These are phyloP conservation scores for Cercospora sp. DNA, from an alignment of 2,329 filamentous ascomycete species.

Conservation along the genomic window DNA sequence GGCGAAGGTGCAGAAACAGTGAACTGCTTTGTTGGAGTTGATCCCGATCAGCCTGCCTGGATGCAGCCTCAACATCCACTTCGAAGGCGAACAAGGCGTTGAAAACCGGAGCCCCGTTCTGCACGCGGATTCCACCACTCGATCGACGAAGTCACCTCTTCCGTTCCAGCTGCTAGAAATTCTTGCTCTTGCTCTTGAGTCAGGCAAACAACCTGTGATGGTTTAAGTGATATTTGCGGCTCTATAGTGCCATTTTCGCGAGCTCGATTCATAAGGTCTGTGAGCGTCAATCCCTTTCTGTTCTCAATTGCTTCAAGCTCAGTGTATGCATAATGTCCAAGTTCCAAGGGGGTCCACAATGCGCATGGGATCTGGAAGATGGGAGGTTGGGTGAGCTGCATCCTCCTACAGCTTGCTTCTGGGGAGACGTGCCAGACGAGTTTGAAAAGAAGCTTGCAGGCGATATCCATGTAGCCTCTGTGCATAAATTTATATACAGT, in stretches of 20 bases:
- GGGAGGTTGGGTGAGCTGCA: neutral
- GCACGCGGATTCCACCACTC: neutral
- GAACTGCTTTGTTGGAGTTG: conserved; percentile 36
- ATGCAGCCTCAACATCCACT: conserved; percentile 23
- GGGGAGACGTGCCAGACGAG: neutral
- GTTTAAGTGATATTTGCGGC: neutral
- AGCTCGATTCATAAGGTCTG: neutral
- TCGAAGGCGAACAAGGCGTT: neutral
- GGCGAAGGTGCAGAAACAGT: conserved; percentile 40
- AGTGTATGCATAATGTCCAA: neutral
- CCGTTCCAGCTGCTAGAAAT: neutral
- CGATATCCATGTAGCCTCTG: neutral
- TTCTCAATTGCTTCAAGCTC: neutral
- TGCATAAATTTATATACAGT: neutral
- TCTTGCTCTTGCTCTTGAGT: neutral
- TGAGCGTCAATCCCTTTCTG: neutral
- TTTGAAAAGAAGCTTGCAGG: neutral
- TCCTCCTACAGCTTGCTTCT: neutral
- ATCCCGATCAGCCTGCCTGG: conserved; percentile 29
- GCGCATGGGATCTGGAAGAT: neutral
- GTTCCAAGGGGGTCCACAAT: neutral
- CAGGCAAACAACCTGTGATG: neutral
- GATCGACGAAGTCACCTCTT: neutral
- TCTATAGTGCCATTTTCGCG: neutral
- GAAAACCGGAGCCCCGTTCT: neutral